These are phyloP conservation scores for Cyberlindnera sargentensis DNA, from an alignment of 805 yeast species.

Conservation along the genomic window DNA sequence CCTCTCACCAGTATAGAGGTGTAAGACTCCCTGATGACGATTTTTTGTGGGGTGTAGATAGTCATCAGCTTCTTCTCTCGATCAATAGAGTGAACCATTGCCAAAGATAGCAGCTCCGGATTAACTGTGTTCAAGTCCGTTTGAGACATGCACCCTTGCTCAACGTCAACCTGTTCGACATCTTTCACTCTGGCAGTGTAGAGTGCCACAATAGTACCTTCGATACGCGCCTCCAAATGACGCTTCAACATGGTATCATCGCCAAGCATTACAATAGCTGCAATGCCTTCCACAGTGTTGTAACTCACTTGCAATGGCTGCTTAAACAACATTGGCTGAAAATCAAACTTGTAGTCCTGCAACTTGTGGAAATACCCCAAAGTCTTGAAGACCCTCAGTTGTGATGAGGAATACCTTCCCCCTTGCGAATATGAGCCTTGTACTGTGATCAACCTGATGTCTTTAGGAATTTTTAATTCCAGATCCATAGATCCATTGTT, in stretches of 20 bases:
- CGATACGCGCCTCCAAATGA: conserved; percentile 29
- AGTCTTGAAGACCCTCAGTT: conserved; percentile 43
- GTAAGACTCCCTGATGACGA: conserved; percentile 3
- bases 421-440: conserved; percentile 25
- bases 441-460: conserved; percentile 27
- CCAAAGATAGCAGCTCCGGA: conserved; percentile 41
- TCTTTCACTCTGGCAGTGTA: conserved; percentile 10
- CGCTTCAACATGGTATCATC: conserved; percentile 26
- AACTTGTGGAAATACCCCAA: conserved; percentile 47
- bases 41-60: conserved; percentile 44
- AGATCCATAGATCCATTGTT: conserved; percentile 30
- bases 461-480: conserved; percentile 21
- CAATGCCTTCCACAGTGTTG: conserved; percentile 28
- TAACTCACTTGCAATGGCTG: conserved; percentile 37
- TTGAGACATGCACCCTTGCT: conserved; percentile 7
- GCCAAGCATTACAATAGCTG: conserved; percentile 30
- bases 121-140: conserved; percentile 3
- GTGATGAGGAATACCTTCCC: conserved; percentile 39
- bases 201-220: conserved; percentile 30
- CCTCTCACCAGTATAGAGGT: conserved; percentile 45
- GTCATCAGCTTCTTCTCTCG: conserved; percentile 33
- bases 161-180: background rate
- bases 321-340: conserved; percentile 32
- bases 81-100: conserved; percentile 63
- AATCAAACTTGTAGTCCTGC: conserved; percentile 27